Evolutionary conservation across 768 basidiomycete genomes (phyloP).

Genomic region (Porphyrellus cyaneotinctus): DNA sequence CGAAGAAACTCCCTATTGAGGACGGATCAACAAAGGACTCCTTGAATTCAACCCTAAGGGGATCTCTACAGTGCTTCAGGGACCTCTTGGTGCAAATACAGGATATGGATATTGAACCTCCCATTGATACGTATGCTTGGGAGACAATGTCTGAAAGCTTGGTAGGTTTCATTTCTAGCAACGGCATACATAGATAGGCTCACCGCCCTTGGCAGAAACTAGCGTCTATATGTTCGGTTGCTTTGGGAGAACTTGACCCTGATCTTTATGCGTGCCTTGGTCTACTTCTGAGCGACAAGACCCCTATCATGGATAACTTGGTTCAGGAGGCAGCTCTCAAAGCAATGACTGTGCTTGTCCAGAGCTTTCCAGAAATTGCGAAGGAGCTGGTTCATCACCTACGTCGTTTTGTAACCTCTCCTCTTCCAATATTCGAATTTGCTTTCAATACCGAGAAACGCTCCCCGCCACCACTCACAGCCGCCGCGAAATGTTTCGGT

Average conservation of each 20-base stretch:
- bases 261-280: constrained; percentile 67
- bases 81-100: constrained; percentile 77
- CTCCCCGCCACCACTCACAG: constrained; percentile 72
- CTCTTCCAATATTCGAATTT: constrained; percentile 83
- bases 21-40: constrained; percentile 34
- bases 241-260: constrained; percentile 61
- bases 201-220: constrained; percentile 57
- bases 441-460: constrained; percentile 71
- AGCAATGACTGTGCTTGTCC: constrained; percentile 77
- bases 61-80: constrained; percentile 71
- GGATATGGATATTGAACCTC: constrained; percentile 76
- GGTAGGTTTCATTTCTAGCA: constrained; percentile 40
- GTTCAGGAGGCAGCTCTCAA: constrained; percentile 90
- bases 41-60: constrained; percentile 48
- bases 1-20: constrained; percentile 36
- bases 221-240: constrained; percentile 75
- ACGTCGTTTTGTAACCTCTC: constrained; percentile 84
- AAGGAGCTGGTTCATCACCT: constrained; percentile 70
- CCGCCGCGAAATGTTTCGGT: constrained; percentile 87
- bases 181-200: background rate
- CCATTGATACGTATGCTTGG: constrained; percentile 85
- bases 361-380: constrained; percentile 83
- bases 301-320: constrained; percentile 76
- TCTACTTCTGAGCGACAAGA: constrained; percentile 72
- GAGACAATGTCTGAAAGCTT: constrained; percentile 90